Percentiles rank a stretch among this genome's conserved stretches.
Evolutionary conservation across 768 basidiomycete genomes (phyloP).

Genomic region (Boletus patriciae): DNA sequence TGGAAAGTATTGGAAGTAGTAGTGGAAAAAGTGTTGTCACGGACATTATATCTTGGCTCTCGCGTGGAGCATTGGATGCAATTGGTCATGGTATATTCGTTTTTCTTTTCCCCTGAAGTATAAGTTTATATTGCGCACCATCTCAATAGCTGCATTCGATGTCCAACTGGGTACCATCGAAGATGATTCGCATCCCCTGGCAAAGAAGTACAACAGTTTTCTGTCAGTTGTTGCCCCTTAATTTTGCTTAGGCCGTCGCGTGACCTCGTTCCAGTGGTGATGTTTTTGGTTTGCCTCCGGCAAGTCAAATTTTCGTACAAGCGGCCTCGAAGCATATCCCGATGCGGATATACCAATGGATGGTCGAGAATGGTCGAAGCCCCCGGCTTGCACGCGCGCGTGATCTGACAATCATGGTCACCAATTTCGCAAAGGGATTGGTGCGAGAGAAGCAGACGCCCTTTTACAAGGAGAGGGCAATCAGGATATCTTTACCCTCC

Average conservation of each 20-base stretch:
- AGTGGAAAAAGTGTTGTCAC: slow-evolving; percentile 6
- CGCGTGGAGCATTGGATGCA: slow-evolving; percentile 47
- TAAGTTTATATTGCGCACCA: background rate
- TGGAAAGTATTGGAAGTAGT: slow-evolving; percentile 9
- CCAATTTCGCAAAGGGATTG: slow-evolving; percentile 1
- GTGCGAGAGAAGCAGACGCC: slow-evolving; percentile 5
- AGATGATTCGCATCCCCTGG: slow-evolving; percentile 1
- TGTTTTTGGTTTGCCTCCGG: slow-evolving; percentile 9
- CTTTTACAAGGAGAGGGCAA: slow-evolving; percentile 14
- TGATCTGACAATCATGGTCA: background rate
- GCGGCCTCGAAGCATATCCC: slow-evolving; percentile 11
- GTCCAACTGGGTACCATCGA: slow-evolving; percentile 15
- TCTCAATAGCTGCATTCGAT: slow-evolving; percentile 44
- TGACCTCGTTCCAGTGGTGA: slow-evolving; percentile 1
- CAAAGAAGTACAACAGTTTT: slow-evolving; percentile 2
- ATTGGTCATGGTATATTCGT: slow-evolving; percentile 42
- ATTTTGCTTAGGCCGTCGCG: too few relatives aligned
- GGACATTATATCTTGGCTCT: slow-evolving; percentile 27
- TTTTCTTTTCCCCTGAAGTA: background rate
- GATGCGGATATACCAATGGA: background rate
- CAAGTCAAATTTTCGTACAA: slow-evolving; percentile 6
- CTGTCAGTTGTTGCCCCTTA: slow-evolving; percentile 4
- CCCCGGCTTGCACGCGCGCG: slow-evolving; percentile 1
- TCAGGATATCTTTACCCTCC: slow-evolving; percentile 27
- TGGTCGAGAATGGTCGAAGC: background rate